Base-by-base conservation (phyloP, 2,329 filamentous ascomycete genomes). In the Cryphonectria japonica region DNA sequence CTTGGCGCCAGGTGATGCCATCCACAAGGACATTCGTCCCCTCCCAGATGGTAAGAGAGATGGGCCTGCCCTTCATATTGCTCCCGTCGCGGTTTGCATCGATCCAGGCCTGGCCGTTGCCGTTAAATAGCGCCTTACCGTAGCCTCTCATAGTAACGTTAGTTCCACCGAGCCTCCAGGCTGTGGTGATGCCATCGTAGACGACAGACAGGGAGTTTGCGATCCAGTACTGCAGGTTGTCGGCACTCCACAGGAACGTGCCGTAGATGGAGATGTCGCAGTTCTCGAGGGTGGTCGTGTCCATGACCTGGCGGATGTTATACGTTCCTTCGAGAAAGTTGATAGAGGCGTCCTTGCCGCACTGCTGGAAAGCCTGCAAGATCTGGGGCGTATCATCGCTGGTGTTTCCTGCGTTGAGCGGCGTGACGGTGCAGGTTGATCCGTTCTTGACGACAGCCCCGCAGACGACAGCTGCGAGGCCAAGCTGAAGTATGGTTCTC, bases 331-430 rank as follows among this genome's bases (percentile, higher is more conserved):
- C 84, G 39, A 80, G 78, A 75, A 89, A 85, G 54, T 87, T 80
- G 71, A 89, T 81, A 65, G 79, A 84, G 57, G 85, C 85, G 67
- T 86, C 82, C 60, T 80, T 79, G 2, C 85, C 78, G 74, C 86
- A 88, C 39, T 82, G 76, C 37, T 80, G 75, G 76, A 88, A 87
- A 0, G 86, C 86, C 4, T 82, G 73, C 0, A 86, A 73, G 64
- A 88, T 87, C 54, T 86, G 83, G 9, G 85, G 84, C 34, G 84
- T 82, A 76, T 88, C 86, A 74, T 87, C 85, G 37, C 69, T 73
- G 0, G 68, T 64, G 41, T 32, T 73, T 29, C 71, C 64, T 26
- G 62, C 54, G 9, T 26, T 46, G 29, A 70, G 64, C 3, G 76
- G 75, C 9, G 76, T 77, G 14, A 76, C 74, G 37, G 75, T 74